Evolutionary conservation across 257 asterid genomes (phyloP).

Genomic region (Solanum gandarillasii): DNA sequence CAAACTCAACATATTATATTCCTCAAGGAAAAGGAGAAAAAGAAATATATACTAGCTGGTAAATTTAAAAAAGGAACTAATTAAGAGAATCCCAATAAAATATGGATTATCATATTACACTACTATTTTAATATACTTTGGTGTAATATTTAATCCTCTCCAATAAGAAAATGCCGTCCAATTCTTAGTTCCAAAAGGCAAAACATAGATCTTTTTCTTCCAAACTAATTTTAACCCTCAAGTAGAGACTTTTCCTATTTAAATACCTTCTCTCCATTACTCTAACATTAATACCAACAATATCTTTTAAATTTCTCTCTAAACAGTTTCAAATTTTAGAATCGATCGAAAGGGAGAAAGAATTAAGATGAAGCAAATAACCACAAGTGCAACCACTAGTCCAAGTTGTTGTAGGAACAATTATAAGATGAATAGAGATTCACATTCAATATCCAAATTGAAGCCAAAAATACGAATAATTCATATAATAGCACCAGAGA

Average conservation of each 20-base stretch:
- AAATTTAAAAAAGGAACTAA: background rate
- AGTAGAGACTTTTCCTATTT: background rate
- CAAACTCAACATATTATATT: background rate
- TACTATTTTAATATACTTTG: background rate
- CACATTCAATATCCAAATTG: constrained; percentile 1
- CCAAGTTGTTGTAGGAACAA: background rate
- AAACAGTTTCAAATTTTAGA: background rate
- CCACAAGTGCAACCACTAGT: background rate
- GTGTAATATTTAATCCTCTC: background rate
- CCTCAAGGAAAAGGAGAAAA: background rate
- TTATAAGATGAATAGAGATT: background rate
- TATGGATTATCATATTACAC: background rate
- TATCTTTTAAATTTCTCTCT: background rate
- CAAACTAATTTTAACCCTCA: background rate
- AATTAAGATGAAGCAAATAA: constrained; percentile 19
- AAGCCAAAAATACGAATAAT: constrained; percentile 77
- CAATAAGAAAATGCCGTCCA: constrained; percentile 17
- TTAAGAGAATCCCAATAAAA: background rate
- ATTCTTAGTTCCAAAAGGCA: constrained; percentile 51
- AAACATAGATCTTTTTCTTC: background rate
- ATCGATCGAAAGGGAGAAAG: background rate
- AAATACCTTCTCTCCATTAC: constrained; percentile 6
- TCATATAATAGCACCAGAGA: constrained; percentile 62
- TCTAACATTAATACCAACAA: constrained; percentile 4
- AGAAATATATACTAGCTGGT: background rate